Evolutionary conservation across 2,329 filamentous ascomycete species (phyloP).

Genomic region (Penicillium sp.): DNA sequence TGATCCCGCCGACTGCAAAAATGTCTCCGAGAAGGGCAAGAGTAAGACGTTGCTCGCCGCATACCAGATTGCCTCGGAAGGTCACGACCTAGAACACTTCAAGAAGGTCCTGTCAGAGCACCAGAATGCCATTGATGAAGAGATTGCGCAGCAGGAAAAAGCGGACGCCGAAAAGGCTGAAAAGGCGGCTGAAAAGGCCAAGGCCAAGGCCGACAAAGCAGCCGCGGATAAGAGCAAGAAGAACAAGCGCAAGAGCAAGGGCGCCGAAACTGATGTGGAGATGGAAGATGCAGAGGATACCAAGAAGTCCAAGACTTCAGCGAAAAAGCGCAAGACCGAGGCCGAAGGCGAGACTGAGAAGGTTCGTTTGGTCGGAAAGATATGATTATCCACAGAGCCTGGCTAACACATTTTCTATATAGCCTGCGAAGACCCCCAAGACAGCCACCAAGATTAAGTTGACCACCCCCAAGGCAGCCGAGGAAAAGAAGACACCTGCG

Average conservation of each 20-base stretch:
- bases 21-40: slow-evolving; percentile 70
- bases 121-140: slow-evolving; percentile 59
- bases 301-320: slow-evolving; percentile 57
- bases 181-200: slow-evolving; percentile 28
- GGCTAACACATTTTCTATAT: slow-evolving; percentile 23
- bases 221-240: slow-evolving; percentile 20
- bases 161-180: slow-evolving; percentile 50
- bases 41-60: slow-evolving; percentile 80
- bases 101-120: slow-evolving; percentile 73
- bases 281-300: slow-evolving; percentile 51
- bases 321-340: slow-evolving; percentile 82
- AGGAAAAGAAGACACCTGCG: slow-evolving; percentile 54
- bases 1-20: slow-evolving; percentile 71
- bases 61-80: slow-evolving; percentile 77
- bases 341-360: slow-evolving; percentile 72
- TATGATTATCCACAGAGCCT: neutral
- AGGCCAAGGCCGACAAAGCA: slow-evolving; percentile 55
- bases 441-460: slow-evolving; percentile 57
- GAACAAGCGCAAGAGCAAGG: slow-evolving; percentile 49
- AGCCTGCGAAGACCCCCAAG: slow-evolving; percentile 70
- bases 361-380: slow-evolving; percentile 47
- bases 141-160: slow-evolving; percentile 68
- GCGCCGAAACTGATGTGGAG: slow-evolving; percentile 57
- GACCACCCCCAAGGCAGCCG: slow-evolving; percentile 62
- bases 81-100: slow-evolving; percentile 78